Evolutionary conservation across 2,329 filamentous ascomycete species (phyloP), one percentile per base, ranked within the genome.

Genomic region (Clarireedia sp.): DNA sequence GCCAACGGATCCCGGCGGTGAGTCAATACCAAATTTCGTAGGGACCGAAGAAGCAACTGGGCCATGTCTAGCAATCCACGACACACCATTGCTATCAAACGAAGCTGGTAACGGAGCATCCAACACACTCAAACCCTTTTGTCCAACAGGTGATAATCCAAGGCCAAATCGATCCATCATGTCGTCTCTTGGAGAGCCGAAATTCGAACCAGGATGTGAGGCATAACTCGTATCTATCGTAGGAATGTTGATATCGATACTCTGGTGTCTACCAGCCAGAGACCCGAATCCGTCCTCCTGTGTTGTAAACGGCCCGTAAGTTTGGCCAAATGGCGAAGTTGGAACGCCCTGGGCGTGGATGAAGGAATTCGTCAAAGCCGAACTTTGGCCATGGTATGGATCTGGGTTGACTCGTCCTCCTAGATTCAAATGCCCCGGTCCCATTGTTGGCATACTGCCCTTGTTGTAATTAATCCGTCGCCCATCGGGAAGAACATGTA

Each of bases 61-160:
- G 0, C 89, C 94, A 69, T 91, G 90, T 57, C 90, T 83, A 17
- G 92, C 91, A 59, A 90, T 90, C 69, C 92, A 89, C 10, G 91
- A 96, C 52, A 96, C 89, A 49, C 91, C 92, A 67, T 96, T 94
- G 64, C 90, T 95, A 71, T 97, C 94, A 69, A 97, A 96, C 0
- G 92, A 97, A 8, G 91, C 89, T 1, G 94, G 94, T 8, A 97
- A 80, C 16, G 90, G 90, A 2, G 90, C 94, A 73, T 97, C 92
- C 60, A 96, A 80, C 14, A 95, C 89, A n/a, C 89, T 94, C n/a
- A 96, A 70, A 2, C 80, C 81, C 63, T 82, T 85, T 52, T 82
- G 82, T 63, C 82, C 81, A 49, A 80, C 80, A 0, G 91, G 90
- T 14, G 91, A 95, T 51, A 94, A 80, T 23, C 87, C 87, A 40